Conservation (phyloP, 2,329 filamentous ascomycete species). For the Penicillium crustosum region DNA sequence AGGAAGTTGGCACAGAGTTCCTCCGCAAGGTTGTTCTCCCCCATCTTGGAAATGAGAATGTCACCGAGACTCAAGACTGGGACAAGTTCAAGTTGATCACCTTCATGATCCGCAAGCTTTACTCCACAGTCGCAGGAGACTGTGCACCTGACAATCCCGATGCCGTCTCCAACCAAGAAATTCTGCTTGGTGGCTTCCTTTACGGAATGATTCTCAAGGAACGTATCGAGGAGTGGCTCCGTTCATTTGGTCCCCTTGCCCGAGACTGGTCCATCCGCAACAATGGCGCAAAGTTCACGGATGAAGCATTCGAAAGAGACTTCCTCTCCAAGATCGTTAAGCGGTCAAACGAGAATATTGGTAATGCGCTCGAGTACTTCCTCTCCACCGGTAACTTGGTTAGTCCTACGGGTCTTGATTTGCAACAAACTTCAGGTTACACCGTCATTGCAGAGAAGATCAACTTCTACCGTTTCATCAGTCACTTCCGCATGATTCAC, state of each 20-base stretch:
- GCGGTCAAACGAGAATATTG: conserved; percentile 84
- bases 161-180: conserved; percentile 93
- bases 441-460: conserved; percentile 98
- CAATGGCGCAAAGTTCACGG: conserved; percentile 63
- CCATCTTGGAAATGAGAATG: conserved; percentile 81
- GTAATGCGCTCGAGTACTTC: conserved; percentile 88
- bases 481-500: conserved; percentile 98
- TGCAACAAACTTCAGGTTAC: conserved; percentile 93
- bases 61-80: conserved; percentile 77
- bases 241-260: conserved; percentile 57
- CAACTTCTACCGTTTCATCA: conserved; percentile 97
- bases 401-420: conserved; percentile 85
- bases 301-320: conserved; percentile 73
- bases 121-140: conserved; percentile 86
- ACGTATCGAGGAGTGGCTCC: conserved; percentile 83
- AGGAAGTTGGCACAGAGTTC: conserved; percentile 89
- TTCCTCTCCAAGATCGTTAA: conserved; percentile 76
- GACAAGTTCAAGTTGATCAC: conserved; percentile 94
- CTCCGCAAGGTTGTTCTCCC: conserved; percentile 85
- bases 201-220: conserved; percentile 97
- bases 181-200: conserved; percentile 86
- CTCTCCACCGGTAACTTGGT: conserved; percentile 91
- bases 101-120: conserved; percentile 96
- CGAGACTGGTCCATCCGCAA: conserved; percentile 57
- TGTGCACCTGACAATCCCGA: conserved; percentile 95